Evolutionary conservation across 2,329 filamentous ascomycete species (phyloP), one percentile per base, ranked within the genome.

Genomic region (Colletotrichum sp.): DNA sequence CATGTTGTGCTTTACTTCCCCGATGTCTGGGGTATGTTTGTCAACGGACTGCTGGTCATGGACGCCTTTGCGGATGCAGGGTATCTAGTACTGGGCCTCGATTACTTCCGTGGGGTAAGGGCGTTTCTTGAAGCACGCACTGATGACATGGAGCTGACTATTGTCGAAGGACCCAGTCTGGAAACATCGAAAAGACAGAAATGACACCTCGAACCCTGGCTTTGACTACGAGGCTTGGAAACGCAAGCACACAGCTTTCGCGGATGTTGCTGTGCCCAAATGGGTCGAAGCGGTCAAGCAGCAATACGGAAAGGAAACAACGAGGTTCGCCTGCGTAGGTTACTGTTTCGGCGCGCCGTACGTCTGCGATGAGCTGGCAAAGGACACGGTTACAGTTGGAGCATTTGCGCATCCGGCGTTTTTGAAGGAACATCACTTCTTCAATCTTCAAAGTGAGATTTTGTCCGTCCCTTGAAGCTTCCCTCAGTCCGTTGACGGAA

Each of bases 171-270:
- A 88, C 78, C 84, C 86, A 0, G 81, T 88, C 5, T 85, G 81
- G 80, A 88, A 87, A 60, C 84, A 88, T 76, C 80, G 84, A 28
- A 80, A 73, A 75, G 68, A 81, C 64, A 75, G 79, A 28, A 72
- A 82, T 55, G 81, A 84, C 36, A 82, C 78, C 30, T 80, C 77
- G 16, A 80, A 84, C 32, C 81, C 83, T 6, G 82, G 79, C 44
- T 90, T 90, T 75, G 87, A 89, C 79, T 87, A 84, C 30, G 84
- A 85, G 48, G 87, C 86, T 5, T 90, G 88, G 88, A 86, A 86
- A 74, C 57, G 70, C 32, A 89, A 89, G 79, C 86, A 90, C 73
- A 82, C 79, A 10, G 77, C 79, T 5, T 88, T 86, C 77, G 87
- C 88, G 0, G 80, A 83, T 12, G 84, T 83, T 36, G 82, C 82